Conservation (phyloP, 176 grass and related monocot genomes). For the Olyra latifolia region DNA sequence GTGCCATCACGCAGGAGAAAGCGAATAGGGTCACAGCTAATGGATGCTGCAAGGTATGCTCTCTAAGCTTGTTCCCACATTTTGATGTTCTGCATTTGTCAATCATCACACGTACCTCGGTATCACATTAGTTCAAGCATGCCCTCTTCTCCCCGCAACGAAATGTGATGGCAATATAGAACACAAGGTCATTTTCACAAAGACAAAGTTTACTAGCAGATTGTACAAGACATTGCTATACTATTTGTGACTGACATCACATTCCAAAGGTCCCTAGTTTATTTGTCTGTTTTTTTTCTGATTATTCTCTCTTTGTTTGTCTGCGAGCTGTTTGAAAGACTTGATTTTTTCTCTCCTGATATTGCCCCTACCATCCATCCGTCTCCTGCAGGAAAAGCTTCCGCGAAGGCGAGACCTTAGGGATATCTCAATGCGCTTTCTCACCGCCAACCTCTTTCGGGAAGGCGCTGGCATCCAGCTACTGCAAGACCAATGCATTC, state of each 20-base stretch:
- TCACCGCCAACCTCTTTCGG: slow-evolving; percentile 68
- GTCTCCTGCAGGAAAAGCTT: slow-evolving; percentile 59
- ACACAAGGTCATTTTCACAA: neutral
- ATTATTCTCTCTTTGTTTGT: neutral
- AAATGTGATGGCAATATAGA: neutral
- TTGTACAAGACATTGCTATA: neutral
- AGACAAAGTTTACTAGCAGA: neutral
- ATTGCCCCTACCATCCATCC: neutral
- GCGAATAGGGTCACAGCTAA: slow-evolving; percentile 57
- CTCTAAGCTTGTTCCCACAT: neutral
- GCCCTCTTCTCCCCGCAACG: neutral
- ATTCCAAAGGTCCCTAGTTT: neutral
- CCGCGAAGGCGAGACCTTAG: slow-evolving; percentile 24
- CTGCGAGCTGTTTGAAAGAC: neutral
- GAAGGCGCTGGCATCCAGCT: slow-evolving; percentile 62
- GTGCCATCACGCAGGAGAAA: slow-evolving; percentile 72
- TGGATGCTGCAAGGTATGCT: slow-evolving; percentile 74
- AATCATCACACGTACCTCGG: neutral
- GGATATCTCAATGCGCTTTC: slow-evolving; percentile 68
- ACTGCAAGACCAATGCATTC: slow-evolving; percentile 63
- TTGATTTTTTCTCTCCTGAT: neutral
- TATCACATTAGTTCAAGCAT: neutral
- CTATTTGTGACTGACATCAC: neutral
- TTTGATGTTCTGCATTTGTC: neutral
- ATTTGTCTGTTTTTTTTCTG: neutral